Percentiles rank a stretch among this genome's conserved stretches.
Evolutionary conservation across 306 rosid genomes (phyloP).

Genomic region (Mimosa pudica): DNA sequence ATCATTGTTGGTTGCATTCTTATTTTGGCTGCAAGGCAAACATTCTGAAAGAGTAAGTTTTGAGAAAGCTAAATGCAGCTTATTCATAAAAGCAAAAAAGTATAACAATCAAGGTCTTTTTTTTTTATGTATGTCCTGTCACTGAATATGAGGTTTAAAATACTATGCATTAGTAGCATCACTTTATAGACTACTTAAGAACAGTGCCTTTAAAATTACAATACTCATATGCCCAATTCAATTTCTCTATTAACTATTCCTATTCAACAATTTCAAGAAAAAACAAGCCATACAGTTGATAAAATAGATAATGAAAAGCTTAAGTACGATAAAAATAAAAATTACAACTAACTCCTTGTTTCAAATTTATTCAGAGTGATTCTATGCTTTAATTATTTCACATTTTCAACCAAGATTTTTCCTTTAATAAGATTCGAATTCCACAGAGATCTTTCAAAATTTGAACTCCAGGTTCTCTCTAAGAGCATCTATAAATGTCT

Average conservation of each 20-base stretch:
- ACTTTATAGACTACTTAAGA: not conserved
- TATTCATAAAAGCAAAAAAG: constrained; percentile 25
- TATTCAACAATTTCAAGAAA: not conserved
- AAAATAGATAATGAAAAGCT: not conserved
- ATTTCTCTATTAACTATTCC: not conserved
- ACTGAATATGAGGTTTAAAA: not conserved
- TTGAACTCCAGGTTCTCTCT: not conserved
- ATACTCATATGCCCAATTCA: constrained; percentile 11
- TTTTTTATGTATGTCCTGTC: constrained; percentile 8
- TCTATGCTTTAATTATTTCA: not conserved
- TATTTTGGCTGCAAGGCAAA: constrained; percentile 62
- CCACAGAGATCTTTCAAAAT: not conserved
- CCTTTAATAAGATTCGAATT: not conserved
- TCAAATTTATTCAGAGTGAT: not conserved
- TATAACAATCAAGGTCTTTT: constrained; percentile 8
- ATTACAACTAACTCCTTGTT: not conserved
- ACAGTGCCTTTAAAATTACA: constrained; percentile 9
- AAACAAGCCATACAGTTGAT: not conserved
- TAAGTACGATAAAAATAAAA: too few species aligned
- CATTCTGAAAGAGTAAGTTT: constrained; percentile 36
- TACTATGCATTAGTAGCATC: constrained; percentile 28
- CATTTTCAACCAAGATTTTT: not conserved
- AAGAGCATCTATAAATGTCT: not conserved
- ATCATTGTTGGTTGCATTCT: constrained; percentile 48
- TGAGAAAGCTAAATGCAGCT: constrained; percentile 15